A percentile compares a stretch with the other conserved stretches of the same genome.
Evolutionary conservation across 495 filamentous ascomycete genomes (phyloP).

Genomic region (Aeminium ludgeri): DNA sequence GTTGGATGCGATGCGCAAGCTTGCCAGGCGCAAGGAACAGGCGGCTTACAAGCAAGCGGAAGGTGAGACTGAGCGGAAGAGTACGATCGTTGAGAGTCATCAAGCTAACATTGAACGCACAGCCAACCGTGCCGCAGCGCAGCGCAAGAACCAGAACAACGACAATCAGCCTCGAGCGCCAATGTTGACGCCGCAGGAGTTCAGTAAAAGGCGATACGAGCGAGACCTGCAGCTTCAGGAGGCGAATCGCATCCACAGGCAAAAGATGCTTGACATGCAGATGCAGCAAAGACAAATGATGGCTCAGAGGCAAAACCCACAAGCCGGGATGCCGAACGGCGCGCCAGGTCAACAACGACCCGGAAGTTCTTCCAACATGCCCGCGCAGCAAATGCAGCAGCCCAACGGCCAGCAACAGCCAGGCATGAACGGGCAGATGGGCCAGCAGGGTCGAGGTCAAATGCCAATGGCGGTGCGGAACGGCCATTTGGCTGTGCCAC

Average conservation of each 20-base stretch:
- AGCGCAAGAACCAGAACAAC: slow-evolving; percentile 18
- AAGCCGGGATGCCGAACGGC: slow-evolving; percentile 3
- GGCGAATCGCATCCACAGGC: slow-evolving; percentile 49
- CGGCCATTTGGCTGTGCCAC: slow-evolving; percentile 27
- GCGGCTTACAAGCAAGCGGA: slow-evolving; percentile 73
- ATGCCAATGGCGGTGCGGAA: slow-evolving; percentile 24
- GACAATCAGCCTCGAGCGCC: slow-evolving; percentile 21
- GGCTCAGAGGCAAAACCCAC: slow-evolving; percentile 5
- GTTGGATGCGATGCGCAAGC: slow-evolving; percentile 85
- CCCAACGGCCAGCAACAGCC: slow-evolving; percentile 8
- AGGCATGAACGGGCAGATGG: slow-evolving; percentile 15
- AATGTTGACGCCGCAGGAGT: slow-evolving; percentile 65
- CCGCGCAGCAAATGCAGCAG: slow-evolving; percentile 9
- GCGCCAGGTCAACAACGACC: slow-evolving; percentile 8
- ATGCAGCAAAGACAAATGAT: slow-evolving; percentile 26
- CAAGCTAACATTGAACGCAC: slow-evolving; percentile 4
- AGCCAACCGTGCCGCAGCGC: slow-evolving; percentile 26
- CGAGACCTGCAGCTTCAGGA: slow-evolving; percentile 63
- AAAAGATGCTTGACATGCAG: slow-evolving; percentile 44
- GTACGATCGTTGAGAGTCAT: neutral
- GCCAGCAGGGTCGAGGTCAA: slow-evolving; percentile 9
- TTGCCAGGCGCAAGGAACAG: slow-evolving; percentile 85
- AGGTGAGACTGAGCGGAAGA: slow-evolving; percentile 27
- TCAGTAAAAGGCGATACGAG: slow-evolving; percentile 74
- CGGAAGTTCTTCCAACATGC: slow-evolving; percentile 1